These are phyloP conservation scores for Scleroderma bovista DNA, from an alignment of 768 basidiomycete species.

Conservation along the genomic window DNA sequence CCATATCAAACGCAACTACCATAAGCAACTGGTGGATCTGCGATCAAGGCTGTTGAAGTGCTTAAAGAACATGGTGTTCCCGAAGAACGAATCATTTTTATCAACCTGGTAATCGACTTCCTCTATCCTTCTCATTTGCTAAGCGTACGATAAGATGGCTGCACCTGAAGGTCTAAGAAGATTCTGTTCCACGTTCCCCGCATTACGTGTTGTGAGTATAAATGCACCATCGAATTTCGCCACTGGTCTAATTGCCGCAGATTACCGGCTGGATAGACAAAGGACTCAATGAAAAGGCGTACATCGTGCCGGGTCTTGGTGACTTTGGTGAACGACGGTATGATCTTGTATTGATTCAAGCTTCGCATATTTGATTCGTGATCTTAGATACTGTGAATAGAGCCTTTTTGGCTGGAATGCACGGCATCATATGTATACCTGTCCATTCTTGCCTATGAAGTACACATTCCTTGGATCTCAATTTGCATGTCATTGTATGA, in stretches of 20 bases:
- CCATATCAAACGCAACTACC: not conserved
- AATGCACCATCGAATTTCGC: not conserved
- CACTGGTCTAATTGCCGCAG: constrained; percentile 31
- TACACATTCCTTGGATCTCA: too few relatives aligned
- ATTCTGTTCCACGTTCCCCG: constrained; percentile 73
- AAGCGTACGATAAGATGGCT: constrained; percentile 53
- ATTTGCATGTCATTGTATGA: too few relatives aligned
- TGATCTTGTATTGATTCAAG: not conserved
- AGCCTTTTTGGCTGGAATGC: not conserved
- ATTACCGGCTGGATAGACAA: constrained; percentile 96
- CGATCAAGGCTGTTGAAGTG: constrained; percentile 96
- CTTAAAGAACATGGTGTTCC: constrained; percentile 88
- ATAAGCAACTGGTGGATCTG: constrained; percentile 90
- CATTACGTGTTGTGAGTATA: constrained; percentile 65
- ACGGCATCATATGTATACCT: too few relatives aligned
- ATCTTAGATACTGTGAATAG: constrained; percentile 19
- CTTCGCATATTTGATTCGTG: not conserved
- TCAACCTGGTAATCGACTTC: constrained; percentile 64
- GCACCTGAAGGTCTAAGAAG: constrained; percentile 84
- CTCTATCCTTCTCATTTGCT: not conserved
- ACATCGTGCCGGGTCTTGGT: constrained; percentile 92
- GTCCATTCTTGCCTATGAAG: too few relatives aligned
- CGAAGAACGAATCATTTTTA: constrained; percentile 92
- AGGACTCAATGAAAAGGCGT: constrained; percentile 86
- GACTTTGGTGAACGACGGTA: constrained; percentile 92